These are phyloP conservation scores for Alternaria sp. DNA, from an alignment of 2,329 filamentous ascomycete species.

Conservation along the genomic window DNA sequence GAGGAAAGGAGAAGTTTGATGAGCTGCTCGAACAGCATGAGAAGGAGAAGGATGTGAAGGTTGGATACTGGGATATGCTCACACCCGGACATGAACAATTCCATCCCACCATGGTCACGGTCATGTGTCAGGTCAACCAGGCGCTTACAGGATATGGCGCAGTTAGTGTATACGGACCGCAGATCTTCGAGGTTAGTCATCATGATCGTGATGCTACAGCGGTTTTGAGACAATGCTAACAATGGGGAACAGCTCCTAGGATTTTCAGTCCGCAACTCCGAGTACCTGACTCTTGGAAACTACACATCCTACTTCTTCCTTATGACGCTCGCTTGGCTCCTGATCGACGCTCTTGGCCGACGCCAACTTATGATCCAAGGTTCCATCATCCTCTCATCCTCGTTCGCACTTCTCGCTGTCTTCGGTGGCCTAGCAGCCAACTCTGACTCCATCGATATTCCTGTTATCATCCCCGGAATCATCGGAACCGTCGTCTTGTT, in stretches of 20 bases:
- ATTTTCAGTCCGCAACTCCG: constrained; percentile 60
- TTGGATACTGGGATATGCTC: constrained; percentile 67
- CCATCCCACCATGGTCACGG: constrained; percentile 67
- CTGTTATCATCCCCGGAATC: constrained; percentile 57
- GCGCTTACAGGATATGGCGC: constrained; percentile 67
- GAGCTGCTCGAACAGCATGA: constrained; percentile 62
- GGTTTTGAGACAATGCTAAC: constrained; percentile 51
- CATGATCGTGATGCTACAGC: background rate
- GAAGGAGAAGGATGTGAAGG: constrained; percentile 58
- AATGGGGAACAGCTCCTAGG: constrained; percentile 65
- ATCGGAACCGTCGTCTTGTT: constrained; percentile 63
- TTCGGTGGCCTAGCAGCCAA: constrained; percentile 61
- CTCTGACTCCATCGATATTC: constrained; percentile 48
- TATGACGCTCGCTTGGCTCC: constrained; percentile 69
- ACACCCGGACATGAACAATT: constrained; percentile 64
- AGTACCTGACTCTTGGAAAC: constrained; percentile 67
- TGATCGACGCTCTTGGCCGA: constrained; percentile 65
- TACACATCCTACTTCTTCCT: constrained; percentile 68
- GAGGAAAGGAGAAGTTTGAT: constrained; percentile 59
- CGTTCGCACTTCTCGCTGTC: constrained; percentile 62
- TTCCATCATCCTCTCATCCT: constrained; percentile 58
- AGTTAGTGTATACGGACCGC: constrained; percentile 69
- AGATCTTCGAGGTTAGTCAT: constrained; percentile 63
- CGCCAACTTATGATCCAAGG: constrained; percentile 64
- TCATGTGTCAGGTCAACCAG: constrained; percentile 71